A percentile compares a stretch with the other conserved stretches of the same genome.
These are phyloP conservation scores for Protomyces lactucae-debilis DNA, from an alignment of 1,139 yeast species.

Conservation along the genomic window DNA sequence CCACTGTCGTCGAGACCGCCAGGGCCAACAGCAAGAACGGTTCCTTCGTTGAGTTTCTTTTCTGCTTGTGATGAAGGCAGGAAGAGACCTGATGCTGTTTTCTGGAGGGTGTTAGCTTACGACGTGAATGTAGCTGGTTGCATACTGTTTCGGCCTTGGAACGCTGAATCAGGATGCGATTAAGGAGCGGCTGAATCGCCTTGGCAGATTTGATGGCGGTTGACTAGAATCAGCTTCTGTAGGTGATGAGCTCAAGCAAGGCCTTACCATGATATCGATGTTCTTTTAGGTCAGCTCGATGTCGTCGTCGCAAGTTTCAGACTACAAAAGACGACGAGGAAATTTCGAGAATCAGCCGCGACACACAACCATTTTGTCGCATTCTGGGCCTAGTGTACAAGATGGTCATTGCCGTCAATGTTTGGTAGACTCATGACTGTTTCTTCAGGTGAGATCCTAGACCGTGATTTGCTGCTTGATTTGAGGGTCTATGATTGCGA, in stretches of 20 bases:
- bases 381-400: too few species aligned
- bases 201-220: slow-evolving; percentile 77
- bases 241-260: not conserved
- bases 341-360: too few species aligned
- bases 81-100: slow-evolving; percentile 91
- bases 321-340: too few species aligned
- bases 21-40: slow-evolving; percentile 45
- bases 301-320: too few species aligned
- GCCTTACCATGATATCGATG: not conserved
- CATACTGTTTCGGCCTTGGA: slow-evolving; percentile 56
- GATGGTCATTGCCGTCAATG: too few species aligned
- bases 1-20: slow-evolving; percentile 63
- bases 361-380: too few species aligned
- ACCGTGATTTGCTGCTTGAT: too few species aligned
- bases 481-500: too few species aligned
- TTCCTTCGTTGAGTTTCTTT: slow-evolving; percentile 61
- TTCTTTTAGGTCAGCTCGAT: not conserved
- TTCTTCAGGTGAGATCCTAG: too few species aligned
- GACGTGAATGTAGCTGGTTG: not conserved
- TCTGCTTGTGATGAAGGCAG: slow-evolving; percentile 96
- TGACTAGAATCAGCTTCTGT: slow-evolving; percentile 33
- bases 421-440: too few species aligned
- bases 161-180: slow-evolving; percentile 93
- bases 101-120: slow-evolving; percentile 47
- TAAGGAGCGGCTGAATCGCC: slow-evolving; percentile 84